A percentile compares a stretch with the other conserved stretches of the same genome.
phyloP scores from a whole-genome alignment of 441 rosid genomes.

The Adansonia madagascariensis region DNA sequence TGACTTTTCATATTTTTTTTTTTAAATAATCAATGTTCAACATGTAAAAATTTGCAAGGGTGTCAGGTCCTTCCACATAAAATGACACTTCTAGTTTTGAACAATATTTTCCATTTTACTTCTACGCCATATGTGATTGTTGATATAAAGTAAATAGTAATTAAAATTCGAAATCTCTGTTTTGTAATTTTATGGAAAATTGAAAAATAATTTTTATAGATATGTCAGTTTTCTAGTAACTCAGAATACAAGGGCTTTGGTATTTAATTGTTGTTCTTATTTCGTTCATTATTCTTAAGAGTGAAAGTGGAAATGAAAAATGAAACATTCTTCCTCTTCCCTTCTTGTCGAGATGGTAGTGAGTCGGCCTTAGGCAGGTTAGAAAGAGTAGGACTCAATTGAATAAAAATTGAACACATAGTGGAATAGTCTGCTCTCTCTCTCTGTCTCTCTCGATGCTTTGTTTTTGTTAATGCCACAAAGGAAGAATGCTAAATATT shows the following conservation, averaged over 20 bases:
- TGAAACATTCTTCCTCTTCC: background rate
- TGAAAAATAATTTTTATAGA: background rate
- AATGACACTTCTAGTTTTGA: background rate
- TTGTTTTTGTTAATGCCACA: no score
- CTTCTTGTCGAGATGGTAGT: no score
- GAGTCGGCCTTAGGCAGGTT: no score
- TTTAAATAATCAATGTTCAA: background rate
- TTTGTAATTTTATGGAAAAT: background rate
- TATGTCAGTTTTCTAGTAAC: background rate
- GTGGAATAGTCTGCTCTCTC: no score
- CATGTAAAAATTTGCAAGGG: background rate
- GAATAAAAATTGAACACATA: no score
- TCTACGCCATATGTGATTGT: background rate
- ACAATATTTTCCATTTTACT: background rate
- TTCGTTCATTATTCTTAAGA: background rate
- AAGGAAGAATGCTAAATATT: no score
- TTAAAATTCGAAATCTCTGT: background rate
- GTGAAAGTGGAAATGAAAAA: background rate
- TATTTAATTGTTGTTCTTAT: background rate
- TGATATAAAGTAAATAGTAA: background rate
- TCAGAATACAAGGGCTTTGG: background rate
- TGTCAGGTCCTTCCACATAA: background rate
- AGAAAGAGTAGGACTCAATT: no score
- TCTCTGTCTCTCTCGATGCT: no score
- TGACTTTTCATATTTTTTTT: background rate